These are phyloP conservation scores for Lasiodiplodia sp. DNA, from an alignment of 2,329 filamentous ascomycete species.

Conservation along the genomic window DNA sequence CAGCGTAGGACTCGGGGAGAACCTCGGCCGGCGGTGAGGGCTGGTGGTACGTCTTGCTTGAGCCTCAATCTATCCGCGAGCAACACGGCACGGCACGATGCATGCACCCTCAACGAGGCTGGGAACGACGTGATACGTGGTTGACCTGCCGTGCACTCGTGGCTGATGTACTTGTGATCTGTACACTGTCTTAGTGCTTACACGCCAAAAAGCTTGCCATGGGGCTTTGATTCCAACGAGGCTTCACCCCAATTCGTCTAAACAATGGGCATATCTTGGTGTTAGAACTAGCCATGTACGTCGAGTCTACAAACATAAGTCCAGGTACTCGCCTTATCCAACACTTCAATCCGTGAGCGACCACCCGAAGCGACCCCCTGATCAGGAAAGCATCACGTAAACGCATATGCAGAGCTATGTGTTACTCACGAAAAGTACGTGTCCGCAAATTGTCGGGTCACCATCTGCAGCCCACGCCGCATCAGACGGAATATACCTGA, in stretches of 20 bases:
- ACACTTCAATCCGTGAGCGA: neutral
- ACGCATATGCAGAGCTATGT: neutral
- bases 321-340: neutral
- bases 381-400: neutral
- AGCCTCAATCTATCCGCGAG: neutral
- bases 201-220: neutral
- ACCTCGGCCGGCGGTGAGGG: neutral
- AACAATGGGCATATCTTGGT: neutral
- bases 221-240: no score
- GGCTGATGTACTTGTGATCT: neutral
- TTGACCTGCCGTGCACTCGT: neutral
- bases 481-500: neutral
- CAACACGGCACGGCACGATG: neutral
- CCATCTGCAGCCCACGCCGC: neutral
- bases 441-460: neutral
- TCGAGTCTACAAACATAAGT: no score
- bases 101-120: neutral
- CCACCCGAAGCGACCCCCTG: neutral
- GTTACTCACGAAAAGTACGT: neutral
- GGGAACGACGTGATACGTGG: neutral
- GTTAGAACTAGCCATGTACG: neutral
- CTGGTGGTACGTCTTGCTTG: neutral
- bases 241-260: neutral
- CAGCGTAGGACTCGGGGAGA: neutral
- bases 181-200: neutral